Evolutionary conservation across 2,329 filamentous ascomycete genomes (phyloP).

Genomic region (Tolypocladium tundrense): DNA sequence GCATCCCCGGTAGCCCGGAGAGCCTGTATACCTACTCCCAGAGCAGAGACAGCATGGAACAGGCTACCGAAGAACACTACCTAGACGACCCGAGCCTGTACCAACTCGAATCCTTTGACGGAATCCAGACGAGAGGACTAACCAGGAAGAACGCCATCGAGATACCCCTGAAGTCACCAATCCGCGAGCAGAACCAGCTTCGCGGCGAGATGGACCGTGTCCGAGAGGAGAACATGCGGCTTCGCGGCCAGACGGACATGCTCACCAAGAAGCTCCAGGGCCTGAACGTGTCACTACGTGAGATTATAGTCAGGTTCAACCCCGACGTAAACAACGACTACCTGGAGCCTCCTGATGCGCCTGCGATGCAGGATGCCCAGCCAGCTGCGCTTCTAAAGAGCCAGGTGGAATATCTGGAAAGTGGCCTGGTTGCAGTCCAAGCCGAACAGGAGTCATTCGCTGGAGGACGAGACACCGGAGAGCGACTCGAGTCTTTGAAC

Average conservation of each 20-base stretch:
- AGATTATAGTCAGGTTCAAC: conserved; percentile 55
- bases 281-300: conserved; percentile 56
- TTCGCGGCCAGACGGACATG: conserved; percentile 21
- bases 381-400: conserved; percentile 36
- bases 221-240: conserved; percentile 32
- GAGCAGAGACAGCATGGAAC: conserved; percentile 47
- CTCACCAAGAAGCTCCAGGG: conserved; percentile 48
- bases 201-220: conserved; percentile 36
- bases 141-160: conserved; percentile 37
- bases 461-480: conserved; percentile 28
- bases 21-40: conserved; percentile 63
- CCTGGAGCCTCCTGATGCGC: conserved; percentile 27
- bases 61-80: conserved; percentile 44
- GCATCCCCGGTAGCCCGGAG: conserved; percentile 64
- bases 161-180: conserved; percentile 48
- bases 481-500: conserved; percentile 53
- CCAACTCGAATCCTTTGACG: conserved; percentile 54
- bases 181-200: conserved; percentile 42
- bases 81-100: conserved; percentile 75
- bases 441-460: conserved; percentile 40
- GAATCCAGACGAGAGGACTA: conserved; percentile 15
- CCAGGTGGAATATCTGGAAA: conserved; percentile 64
- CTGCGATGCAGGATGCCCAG: conserved; percentile 18
- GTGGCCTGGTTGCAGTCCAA: conserved; percentile 50
- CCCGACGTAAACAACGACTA: conserved; percentile 41